These are phyloP conservation scores for Gracilaria caudata DNA, from an alignment of 23 red algal genomes.

Conservation along the genomic window DNA sequence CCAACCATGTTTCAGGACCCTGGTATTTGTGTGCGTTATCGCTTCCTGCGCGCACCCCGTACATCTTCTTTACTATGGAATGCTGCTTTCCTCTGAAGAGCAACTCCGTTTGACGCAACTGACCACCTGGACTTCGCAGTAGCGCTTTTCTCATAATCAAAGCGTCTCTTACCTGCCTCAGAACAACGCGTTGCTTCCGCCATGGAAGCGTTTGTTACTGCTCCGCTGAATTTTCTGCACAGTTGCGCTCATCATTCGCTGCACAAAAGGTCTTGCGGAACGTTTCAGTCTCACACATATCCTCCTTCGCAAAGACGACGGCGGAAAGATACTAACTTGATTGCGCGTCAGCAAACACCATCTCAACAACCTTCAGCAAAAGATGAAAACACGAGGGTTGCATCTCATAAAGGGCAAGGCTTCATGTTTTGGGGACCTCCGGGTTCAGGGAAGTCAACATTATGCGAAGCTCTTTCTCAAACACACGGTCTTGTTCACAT, in stretches of 20 bases:
- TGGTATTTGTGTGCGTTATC: too few species aligned
- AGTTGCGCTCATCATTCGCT: not conserved
- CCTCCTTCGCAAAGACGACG: not conserved
- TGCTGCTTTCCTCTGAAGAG: not conserved
- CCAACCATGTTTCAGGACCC: too few species aligned
- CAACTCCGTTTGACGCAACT: not conserved
- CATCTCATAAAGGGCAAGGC: conserved; percentile 12
- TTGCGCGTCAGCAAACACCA: not conserved
- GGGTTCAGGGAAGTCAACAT: conserved; percentile 83
- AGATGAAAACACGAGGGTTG: not conserved
- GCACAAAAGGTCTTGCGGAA: not conserved
- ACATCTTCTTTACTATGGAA: not conserved
- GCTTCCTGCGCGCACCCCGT: not conserved
- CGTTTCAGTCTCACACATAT: not conserved
- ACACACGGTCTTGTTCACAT: conserved; percentile 85
- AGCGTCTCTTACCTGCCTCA: not conserved
- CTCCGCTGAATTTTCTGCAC: not conserved
- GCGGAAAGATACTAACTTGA: not conserved
- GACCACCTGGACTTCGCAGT: not conserved
- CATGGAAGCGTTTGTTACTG: not conserved
- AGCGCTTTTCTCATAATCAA: not conserved
- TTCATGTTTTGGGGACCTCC: conserved; percentile 91
- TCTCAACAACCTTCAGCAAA: not conserved
- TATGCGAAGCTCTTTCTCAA: conserved; percentile 70
- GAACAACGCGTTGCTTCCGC: not conserved